Evolutionary conservation across 139 green algal genomes (phyloP).

Genomic region (Haematococcus sp.): DNA sequence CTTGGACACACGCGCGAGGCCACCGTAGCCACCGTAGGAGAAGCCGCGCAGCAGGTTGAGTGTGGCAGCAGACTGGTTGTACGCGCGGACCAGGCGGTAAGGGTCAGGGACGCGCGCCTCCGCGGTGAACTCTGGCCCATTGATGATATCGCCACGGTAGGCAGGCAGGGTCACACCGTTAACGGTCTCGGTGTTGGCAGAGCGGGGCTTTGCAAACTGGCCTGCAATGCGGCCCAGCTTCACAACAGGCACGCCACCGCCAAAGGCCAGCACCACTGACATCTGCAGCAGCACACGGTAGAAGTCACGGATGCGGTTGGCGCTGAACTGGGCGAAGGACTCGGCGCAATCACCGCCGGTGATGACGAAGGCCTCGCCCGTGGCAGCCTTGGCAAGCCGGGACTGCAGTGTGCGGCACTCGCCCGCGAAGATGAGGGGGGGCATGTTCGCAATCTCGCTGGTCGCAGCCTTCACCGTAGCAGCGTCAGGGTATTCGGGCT

Average conservation of each 20-base stretch:
- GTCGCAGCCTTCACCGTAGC: slow-evolving; percentile 55
- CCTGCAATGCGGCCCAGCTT: slow-evolving; percentile 98
- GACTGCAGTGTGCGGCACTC: slow-evolving; percentile 92
- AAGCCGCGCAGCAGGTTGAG: slow-evolving; percentile 98
- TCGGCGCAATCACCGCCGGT: slow-evolving; percentile 96
- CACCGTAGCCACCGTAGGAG: slow-evolving; percentile 91
- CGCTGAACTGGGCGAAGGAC: slow-evolving; percentile 92
- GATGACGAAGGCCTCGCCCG: slow-evolving; percentile 67
- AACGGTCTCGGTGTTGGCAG: slow-evolving; percentile 40
- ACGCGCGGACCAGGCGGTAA: slow-evolving; percentile 75
- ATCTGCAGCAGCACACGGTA: slow-evolving; percentile 94
- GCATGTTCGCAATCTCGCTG: slow-evolving; percentile 69
- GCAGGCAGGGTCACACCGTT: slow-evolving; percentile 56
- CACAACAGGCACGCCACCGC: slow-evolving; percentile 90
- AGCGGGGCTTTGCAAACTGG: slow-evolving; percentile 98
- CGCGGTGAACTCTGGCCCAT: slow-evolving; percentile 86
- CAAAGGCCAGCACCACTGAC: slow-evolving; percentile 94
- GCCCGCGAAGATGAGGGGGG: slow-evolving; percentile 96
- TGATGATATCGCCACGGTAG: slow-evolving; percentile 98
- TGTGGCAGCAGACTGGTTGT: slow-evolving; percentile 96
- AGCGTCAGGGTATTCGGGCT: slow-evolving; percentile 76
- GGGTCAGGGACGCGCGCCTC: slow-evolving; percentile 90
- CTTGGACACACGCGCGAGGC: slow-evolving; percentile 82
- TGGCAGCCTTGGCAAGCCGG: slow-evolving; percentile 76
- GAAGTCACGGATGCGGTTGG: slow-evolving; percentile 92